Conservation (phyloP, 2,329 filamentous ascomycete genomes). For the Sclerotinia borealis region DNA sequence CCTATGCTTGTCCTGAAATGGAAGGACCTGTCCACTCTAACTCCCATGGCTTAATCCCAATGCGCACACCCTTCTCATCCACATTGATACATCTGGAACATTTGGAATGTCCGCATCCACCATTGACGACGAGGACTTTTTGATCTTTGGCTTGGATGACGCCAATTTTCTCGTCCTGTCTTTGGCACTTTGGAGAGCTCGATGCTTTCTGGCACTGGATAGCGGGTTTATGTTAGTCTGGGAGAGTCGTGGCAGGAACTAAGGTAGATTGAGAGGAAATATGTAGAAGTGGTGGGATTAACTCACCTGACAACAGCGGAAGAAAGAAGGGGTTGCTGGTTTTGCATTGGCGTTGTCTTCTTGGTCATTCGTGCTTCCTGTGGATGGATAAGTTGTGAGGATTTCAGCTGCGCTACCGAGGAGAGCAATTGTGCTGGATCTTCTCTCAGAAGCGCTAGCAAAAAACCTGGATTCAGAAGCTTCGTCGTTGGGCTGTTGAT, state of each 20-base stretch:
- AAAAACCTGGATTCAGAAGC: background rate
- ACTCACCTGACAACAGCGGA: slow-evolving; percentile 2
- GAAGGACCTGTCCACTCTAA: background rate
- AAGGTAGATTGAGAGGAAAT: background rate
- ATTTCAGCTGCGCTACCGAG: background rate
- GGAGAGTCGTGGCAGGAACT: too few relatives aligned
- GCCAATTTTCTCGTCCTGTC: background rate
- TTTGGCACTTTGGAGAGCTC: background rate
- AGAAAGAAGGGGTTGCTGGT: background rate
- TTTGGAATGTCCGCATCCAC: background rate
- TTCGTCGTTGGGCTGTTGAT: slow-evolving; percentile 1
- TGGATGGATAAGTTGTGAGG: too few relatives aligned
- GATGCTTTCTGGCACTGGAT: background rate
- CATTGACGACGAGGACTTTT: background rate
- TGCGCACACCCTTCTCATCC: background rate
- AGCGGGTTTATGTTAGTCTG: background rate
- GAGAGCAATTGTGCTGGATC: background rate
- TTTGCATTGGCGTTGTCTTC: background rate
- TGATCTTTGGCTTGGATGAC: background rate
- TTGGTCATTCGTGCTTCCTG: background rate
- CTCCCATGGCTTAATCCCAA: background rate
- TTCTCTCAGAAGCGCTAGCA: background rate
- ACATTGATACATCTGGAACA: background rate
- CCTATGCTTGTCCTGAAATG: background rate
- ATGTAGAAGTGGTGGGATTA: too few relatives aligned